Base-by-base conservation (phyloP, 345 rosid species). In the Salix arbutifolia region DNA sequence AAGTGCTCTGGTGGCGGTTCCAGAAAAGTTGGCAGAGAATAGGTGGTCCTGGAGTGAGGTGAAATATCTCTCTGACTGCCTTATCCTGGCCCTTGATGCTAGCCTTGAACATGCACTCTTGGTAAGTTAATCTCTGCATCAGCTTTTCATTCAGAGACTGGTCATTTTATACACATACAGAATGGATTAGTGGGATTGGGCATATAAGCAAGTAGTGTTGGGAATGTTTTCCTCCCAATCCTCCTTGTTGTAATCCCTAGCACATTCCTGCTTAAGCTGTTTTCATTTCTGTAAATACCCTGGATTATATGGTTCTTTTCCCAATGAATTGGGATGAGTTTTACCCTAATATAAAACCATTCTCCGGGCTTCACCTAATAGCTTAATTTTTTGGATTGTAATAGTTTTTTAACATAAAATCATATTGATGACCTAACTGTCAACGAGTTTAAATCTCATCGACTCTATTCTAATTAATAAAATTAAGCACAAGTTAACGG, bases 41-140 rank as follows among this genome's bases (percentile, higher is more conserved):
- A 86, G 84, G 74, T 96, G 98, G 99, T 90, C 97, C 69, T 96
- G 99, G 99, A 75, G 75, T 65, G 94, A 91, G 80, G 94, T 91
- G 79, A 93, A 93, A 87, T 78, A 80, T 85, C 92, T 93, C 50
- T 91, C 99, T 66, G 83, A 84, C 79, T 83, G 89, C 80, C 92
- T 96, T 82, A 88, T 96, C 78, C 86, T 91, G 70, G 97, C 97
- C 80, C 99, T 96, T 77, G 98, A 96, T 88, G 98, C 98, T 65
- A 92, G 98, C 87, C 84, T 96, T 69, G 98, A 93, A 64, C 97
- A 96, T 87, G 91, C 99, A 42, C 91, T 93, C 74, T 82, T 96
- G 98, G 99, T 96, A 88, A 85, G 97, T 83, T 69, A 33, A 46
- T 67, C 46, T 78, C 4, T 42, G 18, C 12, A n/a, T 25, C 11